These are phyloP conservation scores for Ustulina deusta DNA, from an alignment of 2,329 filamentous ascomycete species.

Conservation along the genomic window DNA sequence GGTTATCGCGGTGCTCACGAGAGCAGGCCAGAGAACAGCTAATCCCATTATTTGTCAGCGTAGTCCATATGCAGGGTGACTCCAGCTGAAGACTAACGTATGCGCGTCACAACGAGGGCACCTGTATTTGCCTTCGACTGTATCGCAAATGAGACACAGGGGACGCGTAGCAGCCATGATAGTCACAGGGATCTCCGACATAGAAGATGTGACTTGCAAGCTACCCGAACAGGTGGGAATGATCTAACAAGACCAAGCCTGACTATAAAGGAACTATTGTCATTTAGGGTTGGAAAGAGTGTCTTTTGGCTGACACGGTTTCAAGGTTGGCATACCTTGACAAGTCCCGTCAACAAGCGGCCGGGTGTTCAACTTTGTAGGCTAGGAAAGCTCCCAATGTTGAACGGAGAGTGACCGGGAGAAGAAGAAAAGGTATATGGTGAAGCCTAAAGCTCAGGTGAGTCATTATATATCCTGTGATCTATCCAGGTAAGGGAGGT, in stretches of 20 bases:
- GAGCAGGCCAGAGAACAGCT: slow-evolving; percentile 72
- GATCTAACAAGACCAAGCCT: not conserved
- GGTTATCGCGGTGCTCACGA: slow-evolving; percentile 63
- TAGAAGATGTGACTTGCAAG: not conserved
- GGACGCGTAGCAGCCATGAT: slow-evolving; percentile 45
- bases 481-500: not conserved
- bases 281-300: not conserved
- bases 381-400: not conserved
- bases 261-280: not conserved
- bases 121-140: slow-evolving; percentile 69
- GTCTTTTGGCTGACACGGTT: not conserved
- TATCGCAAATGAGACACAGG: slow-evolving; percentile 65
- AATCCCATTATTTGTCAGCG: slow-evolving; percentile 26
- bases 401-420: not conserved
- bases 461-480: slow-evolving; percentile 6
- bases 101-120: slow-evolving; percentile 69
- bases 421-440: not conserved
- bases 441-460: not conserved
- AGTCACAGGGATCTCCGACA: not conserved
- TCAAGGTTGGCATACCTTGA: not conserved
- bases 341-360: not conserved
- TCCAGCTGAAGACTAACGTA: slow-evolving; percentile 62
- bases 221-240: not conserved
- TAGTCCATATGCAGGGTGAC: not conserved
- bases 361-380: not conserved